Evolutionary conservation across 2,329 filamentous ascomycete species (phyloP), one percentile per base, ranked within the genome.

Genomic region (Neofusicoccum umdonicola): DNA sequence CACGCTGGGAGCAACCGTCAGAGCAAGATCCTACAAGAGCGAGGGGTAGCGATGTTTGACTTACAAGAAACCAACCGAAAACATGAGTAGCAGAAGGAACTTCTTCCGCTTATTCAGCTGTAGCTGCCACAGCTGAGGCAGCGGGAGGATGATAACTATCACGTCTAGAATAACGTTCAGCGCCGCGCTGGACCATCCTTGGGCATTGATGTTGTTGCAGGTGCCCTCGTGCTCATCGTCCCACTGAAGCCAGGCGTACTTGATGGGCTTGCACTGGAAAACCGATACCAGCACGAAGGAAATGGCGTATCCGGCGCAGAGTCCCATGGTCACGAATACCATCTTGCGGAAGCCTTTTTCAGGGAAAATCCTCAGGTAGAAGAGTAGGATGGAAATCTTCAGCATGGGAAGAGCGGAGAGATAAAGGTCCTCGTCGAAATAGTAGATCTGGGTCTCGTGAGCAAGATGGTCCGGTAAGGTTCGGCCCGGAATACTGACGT

Each of bases 281-380:
- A 67, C 56, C 1, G 67, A 68, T 19, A 64, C 63, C 8, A 70
- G n/a, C 31, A 69, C 39, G 60, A 69, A 71, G 15, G 62, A 35
- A 9, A 70, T 58, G 1, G 65, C 69, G 51, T 74, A 76, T 7
- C 67, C 69, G 1, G 69, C 67, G 17, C 65, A 71, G 6, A 74
- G 27, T 7, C 64, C 72, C 63, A 75, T 71, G 31, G 71, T 63
- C 11, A 51, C 65, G 51, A 68, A 77, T 2, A 71, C 67, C 5
- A 68, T 27, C 2, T 17, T 65, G 6, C 72, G 69, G 52, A 76
- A 73, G 2, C 54, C 48, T 56, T 70, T 69, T 13, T 67, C 66
- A 3, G 75, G 73, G 45, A 78, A 77, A 27, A 77, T 71, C n/a
- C 72, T 70, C 19, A 77, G 70, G 61, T 72, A 72, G 66, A 77